Evolutionary conservation across 1,284 basidiomycete genomes (phyloP), one percentile per base, ranked within the genome.

Genomic region (Macrocystidia cucumis): DNA sequence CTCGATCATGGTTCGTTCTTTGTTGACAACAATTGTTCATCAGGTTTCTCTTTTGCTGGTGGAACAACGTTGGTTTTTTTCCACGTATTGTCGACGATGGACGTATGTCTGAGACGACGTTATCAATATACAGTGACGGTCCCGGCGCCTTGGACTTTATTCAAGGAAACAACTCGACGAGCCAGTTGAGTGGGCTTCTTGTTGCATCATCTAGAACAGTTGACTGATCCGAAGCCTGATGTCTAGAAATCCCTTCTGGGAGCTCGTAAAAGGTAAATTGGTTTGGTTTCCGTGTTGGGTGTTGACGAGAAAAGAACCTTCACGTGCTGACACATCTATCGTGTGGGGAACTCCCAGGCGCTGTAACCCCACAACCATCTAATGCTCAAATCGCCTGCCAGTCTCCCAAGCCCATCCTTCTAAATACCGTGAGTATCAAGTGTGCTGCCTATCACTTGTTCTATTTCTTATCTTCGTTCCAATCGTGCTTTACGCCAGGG

Each of bases 131-230:
- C 42, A 83, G 78, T 12, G 83, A 86, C 52, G 87, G 88, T 0
- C 86, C 88, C 1, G 87, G 88, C 9, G 76, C 77, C 0, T 83
- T 89, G 44, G 84, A 89, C 52, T 90, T 90, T 47, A 59, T 78
- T 19, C 87, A 90, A 60, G 85, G 87, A 3, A 67, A 74, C 44
- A 88, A 88, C 52, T 66, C 71, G 6, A 75, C 77, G 5, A 46
- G 50, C 9, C 58, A n/a, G n/a, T 68, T 4, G 75, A 71, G 69
- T 78, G 55, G 40, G 71, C 52, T 33, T 26, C 9, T 27, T 13
- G 29, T 18, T 18, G 5, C 29, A 30, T 12, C 36, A 31, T 34
- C 25, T 39, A 27, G 34, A 30, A 30, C 19, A 14, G 9, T 30
- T 30, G 14, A 14, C 5, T 18, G 11, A 13, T 30, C 19, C 29